Conservation (phyloP, 495 filamentous ascomycete genomes). For the Neurospora sp. region DNA sequence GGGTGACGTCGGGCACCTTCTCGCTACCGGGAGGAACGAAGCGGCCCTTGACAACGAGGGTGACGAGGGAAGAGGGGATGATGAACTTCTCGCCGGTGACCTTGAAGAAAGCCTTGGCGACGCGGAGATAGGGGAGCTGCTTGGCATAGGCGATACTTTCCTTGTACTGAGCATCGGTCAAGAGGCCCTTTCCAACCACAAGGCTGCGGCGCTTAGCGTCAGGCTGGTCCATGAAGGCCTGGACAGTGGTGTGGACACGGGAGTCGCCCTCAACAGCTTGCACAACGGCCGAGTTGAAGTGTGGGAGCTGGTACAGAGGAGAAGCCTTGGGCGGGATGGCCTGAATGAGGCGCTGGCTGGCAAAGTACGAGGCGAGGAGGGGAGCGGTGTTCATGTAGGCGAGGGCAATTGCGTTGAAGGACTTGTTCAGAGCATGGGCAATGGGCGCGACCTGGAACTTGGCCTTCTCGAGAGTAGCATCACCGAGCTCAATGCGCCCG, state of each 20-base stretch:
- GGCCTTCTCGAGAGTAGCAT: slow-evolving; percentile 60
- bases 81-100: slow-evolving; percentile 88
- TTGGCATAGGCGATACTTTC: slow-evolving; percentile 63
- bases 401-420: slow-evolving; percentile 78
- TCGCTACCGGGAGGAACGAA: slow-evolving; percentile 77
- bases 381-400: slow-evolving; percentile 78
- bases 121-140: slow-evolving; percentile 68
- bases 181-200: slow-evolving; percentile 56
- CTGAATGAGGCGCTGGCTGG: slow-evolving; percentile 80
- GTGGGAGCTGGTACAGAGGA: slow-evolving; percentile 83
- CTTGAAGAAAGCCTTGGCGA: slow-evolving; percentile 98
- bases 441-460: slow-evolving; percentile 74
- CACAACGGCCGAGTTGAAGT: slow-evolving; percentile 69
- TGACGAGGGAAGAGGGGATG: slow-evolving; percentile 86
- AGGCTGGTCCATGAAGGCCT: slow-evolving; percentile 76
- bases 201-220: slow-evolving; percentile 63
- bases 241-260: slow-evolving; percentile 66
- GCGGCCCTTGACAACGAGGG: slow-evolving; percentile 89
- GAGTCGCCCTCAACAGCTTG: slow-evolving; percentile 66
- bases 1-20: slow-evolving; percentile 61
- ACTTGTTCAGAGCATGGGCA: slow-evolving; percentile 69
- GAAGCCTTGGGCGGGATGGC: slow-evolving; percentile 73
- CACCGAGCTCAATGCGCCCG: slow-evolving; percentile 68
- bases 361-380: slow-evolving; percentile 70
- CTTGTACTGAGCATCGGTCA: slow-evolving; percentile 67